Conservation (phyloP, 2,329 filamentous ascomycete species). For the Fusarium goolgardi region DNA sequence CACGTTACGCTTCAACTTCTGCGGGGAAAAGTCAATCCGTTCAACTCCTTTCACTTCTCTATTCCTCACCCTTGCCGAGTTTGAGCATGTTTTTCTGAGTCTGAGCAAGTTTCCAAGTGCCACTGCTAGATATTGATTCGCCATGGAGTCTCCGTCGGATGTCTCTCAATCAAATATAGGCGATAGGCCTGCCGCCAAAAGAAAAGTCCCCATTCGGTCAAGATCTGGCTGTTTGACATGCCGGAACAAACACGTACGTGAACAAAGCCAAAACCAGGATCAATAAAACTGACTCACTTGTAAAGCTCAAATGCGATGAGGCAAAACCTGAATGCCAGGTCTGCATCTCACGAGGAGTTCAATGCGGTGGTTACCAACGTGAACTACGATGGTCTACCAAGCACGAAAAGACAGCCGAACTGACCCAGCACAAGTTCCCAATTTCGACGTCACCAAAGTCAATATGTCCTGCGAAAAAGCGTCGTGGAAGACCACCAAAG, state of each 20-base stretch:
- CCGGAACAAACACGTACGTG: conserved; percentile 33
- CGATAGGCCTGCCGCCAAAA: conserved; percentile 2
- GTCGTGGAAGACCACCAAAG: conserved; percentile 31
- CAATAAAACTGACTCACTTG: not conserved
- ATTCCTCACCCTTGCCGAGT: conserved; percentile 7
- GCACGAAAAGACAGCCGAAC: conserved; percentile 31
- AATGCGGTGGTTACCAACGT: conserved; percentile 41
- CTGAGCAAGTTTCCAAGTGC: conserved; percentile 12
- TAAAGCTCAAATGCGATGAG: conserved; percentile 47
- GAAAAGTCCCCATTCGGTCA: conserved; percentile 24
- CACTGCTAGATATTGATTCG: not conserved
- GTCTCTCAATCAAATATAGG: not conserved
- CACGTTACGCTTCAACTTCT: conserved; percentile 16
- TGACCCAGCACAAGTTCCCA: conserved; percentile 23
- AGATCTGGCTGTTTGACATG: conserved; percentile 37
- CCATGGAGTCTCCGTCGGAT: not conserved
- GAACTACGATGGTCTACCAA: conserved; percentile 42
- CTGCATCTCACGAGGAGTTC: conserved; percentile 39
- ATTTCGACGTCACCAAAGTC: conserved; percentile 8
- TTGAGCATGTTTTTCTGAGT: conserved; percentile 12
- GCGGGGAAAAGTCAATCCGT: conserved; percentile 26
- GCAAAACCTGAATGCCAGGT: conserved; percentile 38
- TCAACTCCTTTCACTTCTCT: not conserved
- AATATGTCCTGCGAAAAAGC: conserved; percentile 7
- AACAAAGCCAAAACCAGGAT: not conserved